These are phyloP conservation scores for Penicillium soppii DNA, from an alignment of 495 filamentous ascomycete species.

Conservation along the genomic window DNA sequence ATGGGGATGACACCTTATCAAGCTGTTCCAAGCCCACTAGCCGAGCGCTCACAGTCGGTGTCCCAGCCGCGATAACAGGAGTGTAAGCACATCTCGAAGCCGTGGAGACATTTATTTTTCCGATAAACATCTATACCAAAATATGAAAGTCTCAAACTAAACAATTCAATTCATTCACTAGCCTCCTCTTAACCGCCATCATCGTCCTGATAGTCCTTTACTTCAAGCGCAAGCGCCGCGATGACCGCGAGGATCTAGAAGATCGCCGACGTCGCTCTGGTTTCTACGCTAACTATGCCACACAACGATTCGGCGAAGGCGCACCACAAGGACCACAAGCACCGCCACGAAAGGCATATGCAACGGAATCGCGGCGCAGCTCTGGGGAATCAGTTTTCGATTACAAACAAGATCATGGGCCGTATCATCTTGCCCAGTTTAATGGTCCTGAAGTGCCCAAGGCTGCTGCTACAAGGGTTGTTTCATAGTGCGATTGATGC, in stretches of 20 bases:
- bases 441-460: background rate
- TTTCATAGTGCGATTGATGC: background rate
- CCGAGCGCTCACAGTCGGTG: slow-evolving; percentile 2
- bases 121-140: background rate
- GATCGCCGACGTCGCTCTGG: slow-evolving; percentile 1
- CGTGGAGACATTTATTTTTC: no score
- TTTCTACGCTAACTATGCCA: slow-evolving; percentile 9
- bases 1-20: slow-evolving; percentile 3
- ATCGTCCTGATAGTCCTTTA: slow-evolving; percentile 8
- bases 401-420: slow-evolving; percentile 6
- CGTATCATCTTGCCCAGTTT: slow-evolving; percentile 6
- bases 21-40: slow-evolving; percentile 14
- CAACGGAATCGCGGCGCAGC: slow-evolving; percentile 5
- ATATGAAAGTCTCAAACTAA: background rate
- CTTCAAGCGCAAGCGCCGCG: slow-evolving; percentile 5
- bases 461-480: background rate
- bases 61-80: slow-evolving; percentile 7
- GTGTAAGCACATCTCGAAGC: slow-evolving; percentile 1
- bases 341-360: background rate
- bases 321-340: background rate
- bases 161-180: background rate
- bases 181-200: slow-evolving; percentile 5
- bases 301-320: slow-evolving; percentile 5
- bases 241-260: slow-evolving; percentile 12
- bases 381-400: slow-evolving; percentile 6